phyloP scores from a whole-genome alignment of 495 filamentous ascomycete species.

The Usnea hakonensis region DNA sequence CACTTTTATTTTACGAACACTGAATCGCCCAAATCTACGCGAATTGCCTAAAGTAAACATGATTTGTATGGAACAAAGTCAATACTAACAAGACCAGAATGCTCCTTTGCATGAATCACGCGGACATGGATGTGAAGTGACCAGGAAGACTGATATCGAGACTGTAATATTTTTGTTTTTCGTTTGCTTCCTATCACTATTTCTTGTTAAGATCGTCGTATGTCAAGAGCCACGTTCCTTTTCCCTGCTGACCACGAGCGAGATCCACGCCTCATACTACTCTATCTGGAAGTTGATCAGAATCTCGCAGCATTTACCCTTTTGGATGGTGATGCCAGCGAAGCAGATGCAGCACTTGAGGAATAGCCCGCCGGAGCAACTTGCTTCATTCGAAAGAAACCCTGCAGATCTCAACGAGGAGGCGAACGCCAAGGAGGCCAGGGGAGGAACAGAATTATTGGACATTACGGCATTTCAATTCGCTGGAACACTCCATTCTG shows the following conservation, averaged over 20 bases:
- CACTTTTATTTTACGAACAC: background rate
- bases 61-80: too few relatives aligned
- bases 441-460: constrained; percentile 1
- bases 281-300: background rate
- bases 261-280: background rate
- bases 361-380: background rate
- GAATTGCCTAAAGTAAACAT: too few relatives aligned
- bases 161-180: too few relatives aligned
- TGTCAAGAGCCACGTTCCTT: background rate
- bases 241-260: constrained; percentile 5
- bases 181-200: too few relatives aligned
- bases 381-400: background rate
- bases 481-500: background rate
- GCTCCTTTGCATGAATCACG: background rate
- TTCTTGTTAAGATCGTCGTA: too few relatives aligned
- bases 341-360: background rate
- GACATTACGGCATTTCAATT: background rate
- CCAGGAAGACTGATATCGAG: background rate
- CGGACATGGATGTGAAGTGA: background rate
- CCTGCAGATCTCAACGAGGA: constrained; percentile 2
- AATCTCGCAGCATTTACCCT: constrained; percentile 7
- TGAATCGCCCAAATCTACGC: background rate
- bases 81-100: too few relatives aligned
- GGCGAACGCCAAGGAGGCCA: background rate
- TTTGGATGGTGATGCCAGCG: background rate